Evolutionary conservation across 495 filamentous ascomycete genomes (phyloP).

Genomic region (Aspergillus taichungensis): DNA sequence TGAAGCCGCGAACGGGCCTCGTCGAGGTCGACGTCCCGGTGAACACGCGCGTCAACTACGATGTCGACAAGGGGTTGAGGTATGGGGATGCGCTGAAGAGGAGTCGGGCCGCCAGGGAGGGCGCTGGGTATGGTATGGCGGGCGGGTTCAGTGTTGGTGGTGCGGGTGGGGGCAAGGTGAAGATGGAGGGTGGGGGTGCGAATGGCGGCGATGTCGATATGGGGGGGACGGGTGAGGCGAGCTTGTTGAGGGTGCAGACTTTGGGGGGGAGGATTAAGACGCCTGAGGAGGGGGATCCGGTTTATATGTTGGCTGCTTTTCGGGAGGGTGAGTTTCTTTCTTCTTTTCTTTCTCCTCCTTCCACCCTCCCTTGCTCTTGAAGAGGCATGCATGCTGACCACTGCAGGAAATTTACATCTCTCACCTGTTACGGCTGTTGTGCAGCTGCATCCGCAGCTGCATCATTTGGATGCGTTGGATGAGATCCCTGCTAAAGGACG

Average conservation of each 20-base stretch:
- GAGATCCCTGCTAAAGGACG: constrained; percentile 35
- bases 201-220: constrained; percentile 29
- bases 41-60: constrained; percentile 51
- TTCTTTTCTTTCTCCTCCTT: background rate
- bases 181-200: constrained; percentile 29
- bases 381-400: no score
- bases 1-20: constrained; percentile 59
- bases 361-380: no score
- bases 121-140: constrained; percentile 50
- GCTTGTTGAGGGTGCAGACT: constrained; percentile 36
- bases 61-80: constrained; percentile 51
- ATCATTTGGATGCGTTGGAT: constrained; percentile 61
- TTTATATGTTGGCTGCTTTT: constrained; percentile 68
- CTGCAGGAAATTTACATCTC: constrained; percentile 62
- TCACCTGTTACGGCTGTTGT: constrained; percentile 59
- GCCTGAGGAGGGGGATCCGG: constrained; percentile 48
- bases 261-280: constrained; percentile 59
- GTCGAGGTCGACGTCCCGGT: constrained; percentile 70
- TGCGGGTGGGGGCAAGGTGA: constrained; percentile 12
- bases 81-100: constrained; percentile 61
- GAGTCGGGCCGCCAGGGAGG: constrained; percentile 42
- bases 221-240: constrained; percentile 24
- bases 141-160: constrained; percentile 46
- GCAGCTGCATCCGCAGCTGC: constrained; percentile 65
- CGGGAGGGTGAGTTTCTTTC: constrained; percentile 43